phyloP scores from a whole-genome alignment of 2,329 filamentous ascomycete genomes.

The Elsinoe batatas region DNA sequence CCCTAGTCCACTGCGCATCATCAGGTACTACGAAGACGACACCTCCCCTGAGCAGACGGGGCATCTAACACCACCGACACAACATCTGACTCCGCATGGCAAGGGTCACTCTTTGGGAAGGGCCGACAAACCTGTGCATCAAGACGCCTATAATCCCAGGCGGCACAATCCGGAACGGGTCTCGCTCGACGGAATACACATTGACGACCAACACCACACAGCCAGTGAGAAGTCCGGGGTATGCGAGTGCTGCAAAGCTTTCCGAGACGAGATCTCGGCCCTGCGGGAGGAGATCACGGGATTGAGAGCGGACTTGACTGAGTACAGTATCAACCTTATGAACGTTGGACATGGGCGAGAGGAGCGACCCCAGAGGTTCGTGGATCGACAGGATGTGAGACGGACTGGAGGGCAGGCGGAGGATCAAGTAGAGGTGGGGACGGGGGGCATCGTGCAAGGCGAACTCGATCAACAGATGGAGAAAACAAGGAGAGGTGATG shows the following conservation, averaged over 20 bases:
- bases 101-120: background rate
- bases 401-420: background rate
- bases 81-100: background rate
- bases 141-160: background rate
- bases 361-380: too few relatives aligned
- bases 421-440: too few relatives aligned
- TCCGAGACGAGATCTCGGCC: background rate
- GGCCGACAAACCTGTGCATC: background rate
- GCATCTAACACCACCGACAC: background rate
- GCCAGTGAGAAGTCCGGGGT: background rate
- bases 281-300: conserved; percentile 14
- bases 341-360: background rate
- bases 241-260: background rate
- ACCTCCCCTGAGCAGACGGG: background rate
- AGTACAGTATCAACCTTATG: background rate
- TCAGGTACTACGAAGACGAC: background rate
- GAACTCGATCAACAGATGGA: too few relatives aligned
- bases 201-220: background rate
- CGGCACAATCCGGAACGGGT: too few relatives aligned
- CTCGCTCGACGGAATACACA: background rate
- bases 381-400: background rate
- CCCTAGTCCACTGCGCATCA: background rate
- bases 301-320: conserved; percentile 10
- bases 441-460: too few relatives aligned
- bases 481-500: background rate